Evolutionary conservation across 257 asterid genomes (phyloP).

Genomic region (Oldenlandia corymbosa): DNA sequence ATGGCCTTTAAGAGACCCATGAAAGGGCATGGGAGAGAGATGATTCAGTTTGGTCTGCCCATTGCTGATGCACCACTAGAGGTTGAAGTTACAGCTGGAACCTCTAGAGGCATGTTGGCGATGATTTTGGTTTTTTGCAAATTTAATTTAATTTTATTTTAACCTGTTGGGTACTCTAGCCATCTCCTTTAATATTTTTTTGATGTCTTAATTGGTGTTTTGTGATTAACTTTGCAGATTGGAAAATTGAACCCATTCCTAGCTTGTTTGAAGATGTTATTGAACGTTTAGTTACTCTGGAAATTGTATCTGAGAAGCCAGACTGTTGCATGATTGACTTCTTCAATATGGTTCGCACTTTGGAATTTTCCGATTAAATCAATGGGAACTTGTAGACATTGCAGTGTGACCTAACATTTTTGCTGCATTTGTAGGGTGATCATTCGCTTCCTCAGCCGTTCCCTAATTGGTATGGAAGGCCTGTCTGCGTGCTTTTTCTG

Average conservation of each 20-base stretch:
- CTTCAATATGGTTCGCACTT: constrained; percentile 65
- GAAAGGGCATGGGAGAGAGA: constrained; percentile 93
- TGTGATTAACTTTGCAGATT: constrained; percentile 44
- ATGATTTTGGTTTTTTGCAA: constrained; percentile 1
- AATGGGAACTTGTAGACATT: not conserved
- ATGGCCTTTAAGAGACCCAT: constrained; percentile 61
- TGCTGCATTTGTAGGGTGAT: constrained; percentile 55
- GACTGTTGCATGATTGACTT: constrained; percentile 71
- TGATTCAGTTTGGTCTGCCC: constrained; percentile 73
- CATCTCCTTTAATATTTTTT: constrained; percentile 13
- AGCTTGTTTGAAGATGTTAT: constrained; percentile 54
- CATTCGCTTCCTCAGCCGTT: constrained; percentile 77
- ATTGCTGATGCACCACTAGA: constrained; percentile 56
- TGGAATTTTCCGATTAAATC: constrained; percentile 12
- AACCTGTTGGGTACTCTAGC: constrained; percentile 2
- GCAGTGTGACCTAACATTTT: constrained; percentile 26
- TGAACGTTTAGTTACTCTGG: constrained; percentile 44
- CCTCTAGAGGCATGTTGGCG: constrained; percentile 51
- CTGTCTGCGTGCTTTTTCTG: constrained; percentile 62
- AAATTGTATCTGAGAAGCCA: constrained; percentile 58
- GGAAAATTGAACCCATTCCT: constrained; percentile 71
- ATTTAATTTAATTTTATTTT: constrained; percentile 1
- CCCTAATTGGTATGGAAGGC: constrained; percentile 80
- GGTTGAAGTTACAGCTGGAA: constrained; percentile 49
- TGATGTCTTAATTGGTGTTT: constrained; percentile 15